These are phyloP conservation scores for Trypanosoma theileri DNA, from an alignment of 208 protist genomes.

Conservation along the genomic window DNA sequence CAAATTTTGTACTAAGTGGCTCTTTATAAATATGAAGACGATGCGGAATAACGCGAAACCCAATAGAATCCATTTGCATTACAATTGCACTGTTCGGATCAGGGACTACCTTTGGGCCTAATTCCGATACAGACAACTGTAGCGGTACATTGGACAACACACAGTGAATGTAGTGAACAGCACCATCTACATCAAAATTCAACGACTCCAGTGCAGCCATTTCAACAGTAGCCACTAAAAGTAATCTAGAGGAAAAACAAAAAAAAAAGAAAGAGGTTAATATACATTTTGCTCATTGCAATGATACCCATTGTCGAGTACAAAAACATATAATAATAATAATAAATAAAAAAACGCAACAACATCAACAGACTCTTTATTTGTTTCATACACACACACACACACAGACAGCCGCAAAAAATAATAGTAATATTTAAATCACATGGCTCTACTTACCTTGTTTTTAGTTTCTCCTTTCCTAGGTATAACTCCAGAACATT, in stretches of 20 bases:
- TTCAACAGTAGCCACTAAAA: not conserved
- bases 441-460: too few relatives aligned
- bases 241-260: slow-evolving; percentile 9
- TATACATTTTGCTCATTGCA: not conserved
- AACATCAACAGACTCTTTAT: slow-evolving; percentile 1
- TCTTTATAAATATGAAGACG: slow-evolving; percentile 85
- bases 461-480: too few relatives aligned
- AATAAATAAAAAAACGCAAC: not conserved
- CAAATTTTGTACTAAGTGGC: slow-evolving; percentile 67
- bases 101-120: slow-evolving; percentile 51
- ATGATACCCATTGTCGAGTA: not conserved
- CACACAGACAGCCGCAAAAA: too few relatives aligned
- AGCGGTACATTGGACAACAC: slow-evolving; percentile 50
- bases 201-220: slow-evolving; percentile 27
- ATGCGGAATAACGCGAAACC: slow-evolving; percentile 61
- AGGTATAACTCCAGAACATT: too few relatives aligned
- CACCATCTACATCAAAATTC: slow-evolving; percentile 28
- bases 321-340: not conserved
- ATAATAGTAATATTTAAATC: too few relatives aligned
- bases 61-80: slow-evolving; percentile 27
- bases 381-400: not conserved
- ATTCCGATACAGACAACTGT: slow-evolving; percentile 34
- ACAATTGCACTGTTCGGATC: slow-evolving; percentile 34
- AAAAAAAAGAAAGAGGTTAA: slow-evolving; percentile 11
- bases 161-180: slow-evolving; percentile 71